Evolutionary conservation across 2,329 filamentous ascomycete genomes (phyloP).

Genomic region (Fusarium burgessii): DNA sequence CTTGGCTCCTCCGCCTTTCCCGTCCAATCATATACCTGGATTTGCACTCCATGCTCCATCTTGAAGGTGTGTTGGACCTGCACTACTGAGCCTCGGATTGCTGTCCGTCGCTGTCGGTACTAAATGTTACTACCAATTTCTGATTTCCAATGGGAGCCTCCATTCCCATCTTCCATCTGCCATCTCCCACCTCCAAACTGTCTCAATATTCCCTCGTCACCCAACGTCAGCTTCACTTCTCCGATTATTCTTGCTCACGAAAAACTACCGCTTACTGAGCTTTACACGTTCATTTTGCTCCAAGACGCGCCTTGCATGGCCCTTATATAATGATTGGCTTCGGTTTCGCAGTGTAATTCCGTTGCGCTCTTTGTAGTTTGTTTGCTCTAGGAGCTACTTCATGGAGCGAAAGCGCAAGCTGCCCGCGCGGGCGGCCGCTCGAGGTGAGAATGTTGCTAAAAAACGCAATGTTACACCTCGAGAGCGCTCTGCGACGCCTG

Average conservation of each 20-base stretch:
- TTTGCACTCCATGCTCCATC: conserved; percentile 38
- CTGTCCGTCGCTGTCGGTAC: conserved; percentile 35
- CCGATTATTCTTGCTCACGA: background rate
- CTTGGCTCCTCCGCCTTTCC: conserved; percentile 8
- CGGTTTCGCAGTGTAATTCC: conserved; percentile 38
- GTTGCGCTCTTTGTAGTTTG: conserved; percentile 25
- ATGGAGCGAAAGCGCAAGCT: conserved; percentile 77
- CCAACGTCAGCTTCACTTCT: conserved; percentile 19
- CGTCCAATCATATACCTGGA: conserved; percentile 25
- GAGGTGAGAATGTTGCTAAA: conserved; percentile 70
- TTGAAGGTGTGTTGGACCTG: conserved; percentile 28
- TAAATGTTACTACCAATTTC: conserved; percentile 29
- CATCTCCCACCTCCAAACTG: conserved; percentile 33
- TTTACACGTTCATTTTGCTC: conserved; percentile 28
- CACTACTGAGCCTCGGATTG: conserved; percentile 38
- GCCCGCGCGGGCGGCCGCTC: conserved; percentile 70
- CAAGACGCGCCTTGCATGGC: conserved; percentile 48
- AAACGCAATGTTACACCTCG: conserved; percentile 69
- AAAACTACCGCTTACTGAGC: background rate
- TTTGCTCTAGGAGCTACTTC: conserved; percentile 24
- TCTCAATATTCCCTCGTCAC: conserved; percentile 15
- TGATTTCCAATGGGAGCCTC: conserved; percentile 30
- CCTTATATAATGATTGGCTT: conserved; percentile 49
- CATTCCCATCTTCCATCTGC: conserved; percentile 30
- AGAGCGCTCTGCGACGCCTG: conserved; percentile 63